Conservation (phyloP, 2,329 filamentous ascomycete genomes). For the Exophiala bonariae region DNA sequence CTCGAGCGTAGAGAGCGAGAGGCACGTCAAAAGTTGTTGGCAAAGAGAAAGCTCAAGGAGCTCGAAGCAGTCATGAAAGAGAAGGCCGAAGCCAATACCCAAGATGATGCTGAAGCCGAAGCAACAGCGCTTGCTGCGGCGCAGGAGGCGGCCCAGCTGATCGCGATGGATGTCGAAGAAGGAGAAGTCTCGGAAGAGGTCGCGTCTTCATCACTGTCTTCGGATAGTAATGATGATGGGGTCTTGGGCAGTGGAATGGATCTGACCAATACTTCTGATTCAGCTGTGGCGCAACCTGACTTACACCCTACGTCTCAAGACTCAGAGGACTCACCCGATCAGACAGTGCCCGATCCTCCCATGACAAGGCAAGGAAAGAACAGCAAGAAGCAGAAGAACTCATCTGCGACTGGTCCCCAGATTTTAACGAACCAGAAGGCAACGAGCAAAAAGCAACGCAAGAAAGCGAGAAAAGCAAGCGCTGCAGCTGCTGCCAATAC, state of each 20-base stretch:
- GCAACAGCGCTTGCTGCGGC: conserved; percentile 3
- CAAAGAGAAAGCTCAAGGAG: conserved; percentile 42
- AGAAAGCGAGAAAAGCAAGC: conserved; percentile 2
- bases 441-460: not conserved
- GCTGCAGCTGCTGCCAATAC: no score
- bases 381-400: conserved; percentile 10
- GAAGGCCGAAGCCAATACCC: conserved; percentile 7
- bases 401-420: no score
- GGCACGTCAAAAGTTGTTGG: conserved; percentile 51
- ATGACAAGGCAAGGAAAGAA: not conserved
- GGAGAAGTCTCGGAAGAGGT: not conserved
- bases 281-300: no score
- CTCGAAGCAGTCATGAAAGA: conserved; percentile 15
- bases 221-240: conserved; percentile 5
- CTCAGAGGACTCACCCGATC: not conserved
- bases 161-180: conserved; percentile 1
- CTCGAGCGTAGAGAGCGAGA: conserved; percentile 50
- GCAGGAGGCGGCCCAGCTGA: conserved; percentile 14
- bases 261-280: no score
- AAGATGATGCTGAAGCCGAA: conserved; percentile 2
- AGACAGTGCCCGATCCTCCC: not conserved
- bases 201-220: conserved; percentile 3
- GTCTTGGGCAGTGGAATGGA: not conserved
- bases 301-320: no score
- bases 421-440: conserved; percentile 3